A percentile compares a stretch with the other conserved stretches of the same genome.
These are phyloP conservation scores for Kandelia obovata DNA, from an alignment of 345 rosid genomes.

Conservation along the genomic window DNA sequence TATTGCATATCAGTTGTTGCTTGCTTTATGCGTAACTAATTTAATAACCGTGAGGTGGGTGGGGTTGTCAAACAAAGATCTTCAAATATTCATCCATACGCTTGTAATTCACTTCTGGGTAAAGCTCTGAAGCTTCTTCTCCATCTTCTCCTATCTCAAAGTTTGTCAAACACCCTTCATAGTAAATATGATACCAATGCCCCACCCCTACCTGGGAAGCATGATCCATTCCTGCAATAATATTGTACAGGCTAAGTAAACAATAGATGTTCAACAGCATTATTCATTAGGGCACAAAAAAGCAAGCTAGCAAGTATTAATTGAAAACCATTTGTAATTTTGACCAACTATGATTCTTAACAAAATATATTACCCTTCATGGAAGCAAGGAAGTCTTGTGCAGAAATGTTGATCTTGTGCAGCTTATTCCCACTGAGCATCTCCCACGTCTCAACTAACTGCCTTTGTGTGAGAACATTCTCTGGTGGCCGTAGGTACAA, in stretches of 20 bases:
- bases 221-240: slow-evolving; percentile 47
- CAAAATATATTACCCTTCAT: slow-evolving; percentile 40
- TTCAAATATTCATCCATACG: slow-evolving; percentile 65
- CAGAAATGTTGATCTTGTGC: slow-evolving; percentile 43
- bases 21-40: not conserved
- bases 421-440: slow-evolving; percentile 43
- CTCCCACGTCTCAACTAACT: slow-evolving; percentile 70
- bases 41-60: too few relatives aligned
- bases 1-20: not conserved
- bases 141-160: slow-evolving; percentile 54
- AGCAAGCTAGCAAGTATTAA: not conserved
- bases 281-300: not conserved
- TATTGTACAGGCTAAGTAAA: too few relatives aligned
- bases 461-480: slow-evolving; percentile 54
- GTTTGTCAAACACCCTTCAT: slow-evolving; percentile 76
- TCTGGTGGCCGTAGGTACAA: slow-evolving; percentile 49
- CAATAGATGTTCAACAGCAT: not conserved
- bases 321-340: too few relatives aligned
- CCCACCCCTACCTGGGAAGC: slow-evolving; percentile 62
- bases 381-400: slow-evolving; percentile 52
- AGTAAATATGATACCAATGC: slow-evolving; percentile 79
- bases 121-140: slow-evolving; percentile 74
- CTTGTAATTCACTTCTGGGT: slow-evolving; percentile 66
- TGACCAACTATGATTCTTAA: too few relatives aligned
- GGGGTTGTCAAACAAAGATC: slow-evolving; percentile 22